phyloP scores from a whole-genome alignment of 148 eudicot genomes.

The Silene conica region DNA sequence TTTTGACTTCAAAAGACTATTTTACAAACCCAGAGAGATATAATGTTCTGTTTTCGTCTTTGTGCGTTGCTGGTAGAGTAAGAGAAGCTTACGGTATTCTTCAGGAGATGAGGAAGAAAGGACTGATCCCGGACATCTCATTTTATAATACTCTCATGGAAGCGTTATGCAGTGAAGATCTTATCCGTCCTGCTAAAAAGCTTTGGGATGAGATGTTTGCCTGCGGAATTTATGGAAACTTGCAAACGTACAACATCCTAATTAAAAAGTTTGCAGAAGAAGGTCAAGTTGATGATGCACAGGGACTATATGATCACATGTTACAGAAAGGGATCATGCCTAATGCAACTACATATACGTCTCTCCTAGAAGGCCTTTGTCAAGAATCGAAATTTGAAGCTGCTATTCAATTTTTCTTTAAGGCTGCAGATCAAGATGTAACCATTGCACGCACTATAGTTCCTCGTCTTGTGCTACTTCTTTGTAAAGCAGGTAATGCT shows the following conservation, averaged over 20 bases:
- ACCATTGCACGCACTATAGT: conserved; percentile 37
- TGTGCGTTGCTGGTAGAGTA: conserved; percentile 64
- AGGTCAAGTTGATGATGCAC: conserved; percentile 59
- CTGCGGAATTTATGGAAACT: conserved; percentile 52
- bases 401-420: conserved; percentile 50
- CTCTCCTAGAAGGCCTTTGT: conserved; percentile 67
- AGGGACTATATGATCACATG: conserved; percentile 47
- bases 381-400: conserved; percentile 43
- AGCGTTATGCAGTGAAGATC: conserved; percentile 76
- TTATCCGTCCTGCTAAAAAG: conserved; percentile 82
- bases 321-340: conserved; percentile 52
- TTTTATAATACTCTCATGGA: conserved; percentile 74
- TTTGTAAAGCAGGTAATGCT: conserved; percentile 68
- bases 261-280: conserved; percentile 50
- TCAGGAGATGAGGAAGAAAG: conserved; percentile 76
- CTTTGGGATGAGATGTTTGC: conserved; percentile 98
- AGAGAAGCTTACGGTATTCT: conserved; percentile 68
- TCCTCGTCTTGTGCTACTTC: conserved; percentile 40
- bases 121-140: conserved; percentile 54
- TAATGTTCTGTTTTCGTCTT: conserved; percentile 46
- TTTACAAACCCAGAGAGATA: conserved; percentile 54
- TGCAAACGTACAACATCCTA: conserved; percentile 58
- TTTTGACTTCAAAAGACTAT: conserved; percentile 53
- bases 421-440: conserved; percentile 53
- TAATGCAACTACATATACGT: conserved; percentile 40